Evolutionary conservation across 2,329 filamentous ascomycete genomes (phyloP).

Genomic region (Microascus cirrosus): DNA sequence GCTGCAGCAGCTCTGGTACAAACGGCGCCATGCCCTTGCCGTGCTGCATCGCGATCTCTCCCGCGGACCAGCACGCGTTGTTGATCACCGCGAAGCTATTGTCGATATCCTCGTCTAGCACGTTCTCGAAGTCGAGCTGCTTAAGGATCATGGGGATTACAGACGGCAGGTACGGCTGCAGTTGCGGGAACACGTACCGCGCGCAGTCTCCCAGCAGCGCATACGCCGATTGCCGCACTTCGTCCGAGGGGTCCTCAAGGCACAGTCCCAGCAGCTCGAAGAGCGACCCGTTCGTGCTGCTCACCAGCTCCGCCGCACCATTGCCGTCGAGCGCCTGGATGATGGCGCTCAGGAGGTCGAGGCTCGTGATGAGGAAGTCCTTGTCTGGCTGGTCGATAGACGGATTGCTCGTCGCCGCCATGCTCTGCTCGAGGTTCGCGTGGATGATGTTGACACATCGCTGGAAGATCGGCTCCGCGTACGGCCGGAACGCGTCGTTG

Average conservation of each 20-base stretch:
- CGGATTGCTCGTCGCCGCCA: conserved; percentile 57
- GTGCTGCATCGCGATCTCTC: conserved; percentile 79
- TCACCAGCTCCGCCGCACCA: conserved; percentile 67
- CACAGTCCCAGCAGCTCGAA: conserved; percentile 87
- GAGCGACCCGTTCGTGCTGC: conserved; percentile 66
- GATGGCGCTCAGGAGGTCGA: conserved; percentile 86
- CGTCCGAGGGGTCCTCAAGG: conserved; percentile 82
- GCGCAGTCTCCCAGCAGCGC: conserved; percentile 90
- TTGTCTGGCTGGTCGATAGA: conserved; percentile 75
- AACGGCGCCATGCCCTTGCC: conserved; percentile 66
- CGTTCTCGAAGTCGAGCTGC: conserved; percentile 72
- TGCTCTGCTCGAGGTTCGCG: conserved; percentile 72
- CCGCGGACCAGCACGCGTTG: conserved; percentile 95
- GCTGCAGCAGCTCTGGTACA: conserved; percentile 63
- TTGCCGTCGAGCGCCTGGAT: conserved; percentile 74
- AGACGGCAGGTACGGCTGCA: conserved; percentile 61
- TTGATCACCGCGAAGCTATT: conserved; percentile 87
- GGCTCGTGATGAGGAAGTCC: conserved; percentile 90
- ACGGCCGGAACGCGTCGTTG: conserved; percentile 70
- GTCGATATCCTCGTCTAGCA: conserved; percentile 71
- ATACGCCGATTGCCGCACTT: conserved; percentile 92
- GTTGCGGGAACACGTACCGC: conserved; percentile 76
- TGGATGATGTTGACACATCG: conserved; percentile 89
- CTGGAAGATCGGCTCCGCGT: conserved; percentile 74
- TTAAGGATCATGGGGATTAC: conserved; percentile 75